Evolutionary conservation across 1,284 basidiomycete genomes (phyloP).

Genomic region (Fomitiporia mediterranea): DNA sequence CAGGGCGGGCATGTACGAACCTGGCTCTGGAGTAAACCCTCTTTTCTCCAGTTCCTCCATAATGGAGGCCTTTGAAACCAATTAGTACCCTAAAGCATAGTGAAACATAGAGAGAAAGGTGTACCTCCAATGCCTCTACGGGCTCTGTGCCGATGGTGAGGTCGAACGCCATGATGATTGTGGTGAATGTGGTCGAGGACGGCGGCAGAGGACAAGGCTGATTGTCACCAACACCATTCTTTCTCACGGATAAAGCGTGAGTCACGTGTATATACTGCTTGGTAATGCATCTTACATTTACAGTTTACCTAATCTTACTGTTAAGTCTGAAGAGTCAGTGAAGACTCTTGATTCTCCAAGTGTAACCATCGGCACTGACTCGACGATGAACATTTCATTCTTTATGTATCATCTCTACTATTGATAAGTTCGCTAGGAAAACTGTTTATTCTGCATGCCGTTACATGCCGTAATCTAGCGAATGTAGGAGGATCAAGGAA

Average conservation of each 20-base stretch:
- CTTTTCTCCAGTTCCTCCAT: constrained; percentile 75
- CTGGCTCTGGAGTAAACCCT: constrained; percentile 73
- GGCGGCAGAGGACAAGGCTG: not conserved
- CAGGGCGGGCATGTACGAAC: constrained; percentile 40
- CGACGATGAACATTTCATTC: too few relatives aligned
- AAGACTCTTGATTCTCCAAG: too few relatives aligned
- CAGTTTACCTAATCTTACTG: not conserved
- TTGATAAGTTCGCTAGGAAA: too few relatives aligned
- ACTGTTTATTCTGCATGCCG: too few relatives aligned
- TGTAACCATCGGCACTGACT: too few relatives aligned
- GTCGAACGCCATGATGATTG: constrained; percentile 58
- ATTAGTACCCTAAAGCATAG: constrained; percentile 17
- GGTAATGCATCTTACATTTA: not conserved
- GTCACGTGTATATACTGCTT: not conserved
- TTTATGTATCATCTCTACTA: too few relatives aligned
- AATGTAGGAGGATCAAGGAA: too few relatives aligned
- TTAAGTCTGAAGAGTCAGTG: too few relatives aligned
- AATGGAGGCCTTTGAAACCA: constrained; percentile 58
- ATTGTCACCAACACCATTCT: not conserved
- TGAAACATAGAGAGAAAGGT: constrained; percentile 21
- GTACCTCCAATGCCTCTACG: constrained; percentile 65
- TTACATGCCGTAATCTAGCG: too few relatives aligned
- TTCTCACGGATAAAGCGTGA: not conserved
- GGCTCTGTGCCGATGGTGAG: constrained; percentile 76
- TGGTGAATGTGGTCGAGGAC: constrained; percentile 21